Base-by-base conservation (phyloP, 805 yeast species). In the Metschnikowia koreensis region DNA sequence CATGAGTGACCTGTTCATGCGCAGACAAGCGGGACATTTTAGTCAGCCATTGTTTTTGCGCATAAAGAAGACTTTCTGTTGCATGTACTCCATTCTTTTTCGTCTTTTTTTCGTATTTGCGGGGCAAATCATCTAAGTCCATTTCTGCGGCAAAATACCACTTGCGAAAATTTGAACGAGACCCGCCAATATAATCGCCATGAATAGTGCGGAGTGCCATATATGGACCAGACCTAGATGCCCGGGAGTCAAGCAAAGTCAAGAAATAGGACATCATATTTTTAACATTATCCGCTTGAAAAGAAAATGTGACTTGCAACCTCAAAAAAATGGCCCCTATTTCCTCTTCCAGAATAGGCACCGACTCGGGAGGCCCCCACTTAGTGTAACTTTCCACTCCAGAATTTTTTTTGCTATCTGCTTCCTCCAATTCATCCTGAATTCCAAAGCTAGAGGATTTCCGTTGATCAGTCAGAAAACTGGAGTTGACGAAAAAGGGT, bases 121-220 rank as follows among this genome's bases (percentile, higher is more conserved):
- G 75, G 28, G 39, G 56, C 38, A 36, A 56, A 47, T 41, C 41
- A 41, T 55, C 64, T 36, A 80, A 65, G 68, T 87, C 91, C 70
- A 86, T 73, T 54, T 80, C 82, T 2, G 89, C 81, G 1, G 90
- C 89, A 68, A 87, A 84, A 60, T 84, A 86, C 94, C 94, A 87
- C 58, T 83, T 86, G 53, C 79, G 76, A 63, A 81, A 87, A 61
- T 87, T 87, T 1, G 93, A 73, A 58, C 83, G 80, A 3, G 75
- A 60, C 0, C 93, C 94, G 3, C 90, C 89, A 61, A 87, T 82
- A 61, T 86, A 87, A 63, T 87, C 93, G 1, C 85, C 84, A 65
- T 87, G 92, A 9, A 87, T 60, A 0, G 87, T 74, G 47, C 71
- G 69, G 41, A 87, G 73, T 0, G 92, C 89, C 26, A 69, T 70